Evolutionary conservation across 2,329 filamentous ascomycete genomes (phyloP).

Genomic region (Sordariomycetes sp.): DNA sequence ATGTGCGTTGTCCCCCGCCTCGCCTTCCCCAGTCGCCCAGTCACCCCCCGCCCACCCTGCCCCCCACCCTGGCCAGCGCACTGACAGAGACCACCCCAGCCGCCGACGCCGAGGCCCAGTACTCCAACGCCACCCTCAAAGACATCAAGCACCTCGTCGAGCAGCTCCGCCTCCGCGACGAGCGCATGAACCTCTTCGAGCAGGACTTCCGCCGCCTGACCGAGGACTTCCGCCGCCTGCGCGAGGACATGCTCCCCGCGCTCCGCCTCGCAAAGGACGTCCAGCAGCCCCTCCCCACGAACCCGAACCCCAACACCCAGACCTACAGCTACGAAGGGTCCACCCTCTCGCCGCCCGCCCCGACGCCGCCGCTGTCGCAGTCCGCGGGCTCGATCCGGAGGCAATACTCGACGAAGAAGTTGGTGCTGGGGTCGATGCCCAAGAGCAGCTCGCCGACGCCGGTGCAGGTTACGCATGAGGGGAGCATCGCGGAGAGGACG

Average conservation of each 20-base stretch:
- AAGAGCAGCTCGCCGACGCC: slow-evolving; percentile 67
- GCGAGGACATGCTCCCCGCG: slow-evolving; percentile 84
- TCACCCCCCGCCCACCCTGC: not conserved
- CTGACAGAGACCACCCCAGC: slow-evolving; percentile 34
- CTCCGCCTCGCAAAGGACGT: slow-evolving; percentile 85
- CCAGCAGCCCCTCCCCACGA: slow-evolving; percentile 66
- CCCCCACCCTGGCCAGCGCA: too few species aligned
- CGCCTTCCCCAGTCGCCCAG: not conserved
- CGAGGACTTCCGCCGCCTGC: slow-evolving; percentile 76
- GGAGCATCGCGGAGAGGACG: slow-evolving; percentile 47
- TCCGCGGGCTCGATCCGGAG: slow-evolving; percentile 47
- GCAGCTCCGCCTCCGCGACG: slow-evolving; percentile 78
- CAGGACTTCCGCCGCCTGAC: slow-evolving; percentile 70
- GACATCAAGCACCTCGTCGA: slow-evolving; percentile 87
- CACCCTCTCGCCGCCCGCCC: slow-evolving; percentile 33
- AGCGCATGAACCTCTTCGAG: slow-evolving; percentile 75
- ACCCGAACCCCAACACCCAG: slow-evolving; percentile 14
- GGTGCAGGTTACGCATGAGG: slow-evolving; percentile 54
- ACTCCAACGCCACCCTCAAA: slow-evolving; percentile 78
- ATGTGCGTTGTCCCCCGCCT: slow-evolving; percentile 43
- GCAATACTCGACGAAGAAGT: slow-evolving; percentile 62
- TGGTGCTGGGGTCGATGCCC: slow-evolving; percentile 48
- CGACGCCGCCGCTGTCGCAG: slow-evolving; percentile 38
- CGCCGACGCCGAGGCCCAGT: slow-evolving; percentile 76
- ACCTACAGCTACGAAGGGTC: slow-evolving; percentile 37